Evolutionary conservation across 805 yeast genomes (phyloP).

Genomic region (Lipomyces starkeyi): DNA sequence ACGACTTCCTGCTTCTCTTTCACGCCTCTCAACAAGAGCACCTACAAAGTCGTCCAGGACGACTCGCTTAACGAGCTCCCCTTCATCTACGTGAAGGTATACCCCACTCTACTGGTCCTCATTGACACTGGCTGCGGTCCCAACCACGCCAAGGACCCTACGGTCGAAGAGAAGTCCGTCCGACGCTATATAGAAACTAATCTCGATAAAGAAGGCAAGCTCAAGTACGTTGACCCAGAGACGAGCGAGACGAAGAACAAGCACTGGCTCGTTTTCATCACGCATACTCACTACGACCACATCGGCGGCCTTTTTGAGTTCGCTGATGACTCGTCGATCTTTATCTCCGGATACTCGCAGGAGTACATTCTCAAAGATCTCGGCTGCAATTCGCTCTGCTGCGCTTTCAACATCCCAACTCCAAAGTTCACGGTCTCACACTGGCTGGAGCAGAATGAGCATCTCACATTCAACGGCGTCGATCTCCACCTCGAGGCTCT

Average conservation of each 20-base stretch:
- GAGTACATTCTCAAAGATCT: slow-evolving; percentile 36
- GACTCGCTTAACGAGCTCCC: slow-evolving; percentile 36
- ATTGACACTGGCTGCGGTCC: slow-evolving; percentile 38
- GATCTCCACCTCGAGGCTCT: slow-evolving; percentile 34
- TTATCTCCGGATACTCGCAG: slow-evolving; percentile 33
- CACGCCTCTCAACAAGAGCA: slow-evolving; percentile 27
- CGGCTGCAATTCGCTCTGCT: slow-evolving; percentile 38
- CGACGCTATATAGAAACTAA: slow-evolving; percentile 31
- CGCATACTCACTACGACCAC: slow-evolving; percentile 38
- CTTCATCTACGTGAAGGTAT: slow-evolving; percentile 37
- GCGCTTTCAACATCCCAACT: slow-evolving; percentile 37
- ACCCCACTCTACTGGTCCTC: slow-evolving; percentile 32
- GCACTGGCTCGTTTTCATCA: slow-evolving; percentile 37
- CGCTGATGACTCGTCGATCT: slow-evolving; percentile 33
- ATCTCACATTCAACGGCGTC: slow-evolving; percentile 30
- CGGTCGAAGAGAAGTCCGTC: slow-evolving; percentile 34
- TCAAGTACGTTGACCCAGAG: slow-evolving; percentile 25
- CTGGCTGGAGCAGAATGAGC: slow-evolving; percentile 37
- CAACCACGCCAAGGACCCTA: slow-evolving; percentile 33
- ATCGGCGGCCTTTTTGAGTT: slow-evolving; percentile 37
- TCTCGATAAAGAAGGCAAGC: slow-evolving; percentile 22
- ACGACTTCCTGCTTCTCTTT: slow-evolving; percentile 32
- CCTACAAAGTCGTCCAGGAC: slow-evolving; percentile 37
- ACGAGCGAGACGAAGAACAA: slow-evolving; percentile 24
- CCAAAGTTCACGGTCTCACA: slow-evolving; percentile 36